Evolutionary conservation across 331 rosid genomes (phyloP).

Genomic region (Quercus phellos): DNA sequence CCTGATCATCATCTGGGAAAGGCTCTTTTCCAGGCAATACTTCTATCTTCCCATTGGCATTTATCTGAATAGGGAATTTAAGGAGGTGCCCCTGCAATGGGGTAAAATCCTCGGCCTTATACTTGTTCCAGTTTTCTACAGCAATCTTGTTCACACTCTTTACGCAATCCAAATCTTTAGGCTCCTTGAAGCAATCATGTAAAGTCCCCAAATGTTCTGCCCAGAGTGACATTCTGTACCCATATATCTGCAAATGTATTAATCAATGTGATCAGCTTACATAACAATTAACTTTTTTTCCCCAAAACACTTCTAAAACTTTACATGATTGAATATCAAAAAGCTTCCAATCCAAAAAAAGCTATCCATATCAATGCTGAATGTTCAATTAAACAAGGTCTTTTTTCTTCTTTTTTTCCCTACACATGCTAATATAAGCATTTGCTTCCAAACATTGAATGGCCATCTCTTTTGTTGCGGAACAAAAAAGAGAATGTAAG

Average conservation of each 20-base stretch:
- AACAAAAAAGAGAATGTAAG: too few species aligned
- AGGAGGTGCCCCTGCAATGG: slow-evolving; percentile 69
- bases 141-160: slow-evolving; percentile 52
- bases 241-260: slow-evolving; percentile 52
- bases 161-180: slow-evolving; percentile 54
- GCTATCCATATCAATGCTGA: too few species aligned
- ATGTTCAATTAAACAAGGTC: too few species aligned
- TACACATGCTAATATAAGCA: too few species aligned
- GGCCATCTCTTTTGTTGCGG: too few species aligned
- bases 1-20: slow-evolving; percentile 74
- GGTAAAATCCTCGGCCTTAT: slow-evolving; percentile 29
- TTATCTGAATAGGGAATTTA: slow-evolving; percentile 51
- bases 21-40: slow-evolving; percentile 49
- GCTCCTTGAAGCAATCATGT: slow-evolving; percentile 53
- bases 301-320: too few species aligned
- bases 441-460: too few species aligned
- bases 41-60: slow-evolving; percentile 44
- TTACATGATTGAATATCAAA: too few species aligned
- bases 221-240: slow-evolving; percentile 92
- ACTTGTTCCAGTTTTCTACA: slow-evolving; percentile 62
- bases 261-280: not conserved
- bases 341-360: too few species aligned
- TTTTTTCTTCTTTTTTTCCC: too few species aligned
- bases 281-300: not conserved
- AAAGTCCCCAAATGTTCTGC: slow-evolving; percentile 58